Base-by-base conservation (phyloP, 2,329 filamentous ascomycete genomes). In the Nothophaeocryptopus gaeumannii region DNA sequence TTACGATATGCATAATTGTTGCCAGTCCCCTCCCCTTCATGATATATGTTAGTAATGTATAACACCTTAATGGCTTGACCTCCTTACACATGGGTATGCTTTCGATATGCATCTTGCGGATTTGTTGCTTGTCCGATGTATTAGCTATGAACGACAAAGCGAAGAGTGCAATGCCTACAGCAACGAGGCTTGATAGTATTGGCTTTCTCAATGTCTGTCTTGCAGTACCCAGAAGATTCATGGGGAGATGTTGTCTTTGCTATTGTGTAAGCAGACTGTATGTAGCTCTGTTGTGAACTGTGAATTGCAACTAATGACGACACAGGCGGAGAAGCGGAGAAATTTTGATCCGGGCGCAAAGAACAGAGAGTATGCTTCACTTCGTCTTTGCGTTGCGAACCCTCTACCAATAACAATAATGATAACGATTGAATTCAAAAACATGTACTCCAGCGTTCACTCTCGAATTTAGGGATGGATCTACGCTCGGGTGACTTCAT, bases 11-110 rank as follows among this genome's bases (percentile, higher is more conserved):
- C 86, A 72, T 92, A 93, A 75, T 93, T 93, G 72, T 93, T 85
- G 65, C 83, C 79, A 64, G 71, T 84, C 45, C 87, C 88, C 74
- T 81, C 83, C 86, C 87, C 87, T 91, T 40, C 2, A 36, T 12
- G 32, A 11, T 1, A 10, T 29, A 20, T 31, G 13, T 62, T 50
- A 58, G 49, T 48, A 32, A 45, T 39, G 35, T 36, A 35, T 31
- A 9, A 31, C 47, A 55, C 63, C 51, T 59, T 63, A 54, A 75
- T 55, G 54, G 49, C 32, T 41, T 16, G 14, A n/a, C 16, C 14
- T 26, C 44, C 83, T 66, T 81, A 90, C 88, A 92, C 87, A 93
- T 92, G 50, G 88, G 87, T 72, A 93, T 92, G 60, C 86, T 87
- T 72, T 88, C 81, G 74, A 92, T 86, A 81, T 92, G 87, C 88